phyloP scores from a whole-genome alignment of 1,284 basidiomycete species.

The Ganoderma lucidum region DNA sequence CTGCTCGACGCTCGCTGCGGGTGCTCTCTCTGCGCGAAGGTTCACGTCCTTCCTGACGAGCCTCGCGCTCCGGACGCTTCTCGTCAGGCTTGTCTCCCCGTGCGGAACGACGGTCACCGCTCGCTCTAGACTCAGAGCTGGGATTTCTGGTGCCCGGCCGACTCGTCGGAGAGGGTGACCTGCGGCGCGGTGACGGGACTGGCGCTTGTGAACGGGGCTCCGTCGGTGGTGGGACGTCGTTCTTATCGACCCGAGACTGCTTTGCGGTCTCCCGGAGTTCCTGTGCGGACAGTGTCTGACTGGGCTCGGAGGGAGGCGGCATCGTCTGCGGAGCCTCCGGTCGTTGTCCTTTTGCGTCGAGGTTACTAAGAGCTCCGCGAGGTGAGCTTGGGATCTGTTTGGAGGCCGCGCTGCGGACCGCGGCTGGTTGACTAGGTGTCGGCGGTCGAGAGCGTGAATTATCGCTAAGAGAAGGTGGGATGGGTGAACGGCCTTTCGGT shows the following conservation, averaged over 20 bases:
- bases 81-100: conserved; percentile 61
- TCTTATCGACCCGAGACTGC: conserved; percentile 50
- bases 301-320: conserved; percentile 82
- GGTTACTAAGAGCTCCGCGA: conserved; percentile 36
- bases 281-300: conserved; percentile 81
- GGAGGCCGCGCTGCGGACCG: conserved; percentile 33
- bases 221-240: conserved; percentile 34
- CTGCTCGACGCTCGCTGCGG: conserved; percentile 37
- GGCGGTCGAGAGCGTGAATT: conserved; percentile 36
- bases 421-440: conserved; percentile 36
- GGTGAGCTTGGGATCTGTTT: conserved; percentile 55
- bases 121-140: conserved; percentile 76
- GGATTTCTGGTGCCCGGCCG: conserved; percentile 74
- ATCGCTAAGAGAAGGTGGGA: conserved; percentile 25
- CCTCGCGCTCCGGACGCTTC: conserved; percentile 55
- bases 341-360: conserved; percentile 40
- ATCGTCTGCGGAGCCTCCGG: conserved; percentile 56
- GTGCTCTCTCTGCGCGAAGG: conserved; percentile 44
- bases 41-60: conserved; percentile 54
- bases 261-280: conserved; percentile 82
- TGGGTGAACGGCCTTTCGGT: conserved; percentile 14
- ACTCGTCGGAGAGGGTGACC: conserved; percentile 71
- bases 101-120: conserved; percentile 68
- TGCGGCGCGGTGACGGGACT: conserved; percentile 65
- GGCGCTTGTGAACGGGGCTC: conserved; percentile 52